These are phyloP conservation scores for Auriscalpium microsporum DNA, from an alignment of 768 basidiomycete genomes.

Conservation along the genomic window DNA sequence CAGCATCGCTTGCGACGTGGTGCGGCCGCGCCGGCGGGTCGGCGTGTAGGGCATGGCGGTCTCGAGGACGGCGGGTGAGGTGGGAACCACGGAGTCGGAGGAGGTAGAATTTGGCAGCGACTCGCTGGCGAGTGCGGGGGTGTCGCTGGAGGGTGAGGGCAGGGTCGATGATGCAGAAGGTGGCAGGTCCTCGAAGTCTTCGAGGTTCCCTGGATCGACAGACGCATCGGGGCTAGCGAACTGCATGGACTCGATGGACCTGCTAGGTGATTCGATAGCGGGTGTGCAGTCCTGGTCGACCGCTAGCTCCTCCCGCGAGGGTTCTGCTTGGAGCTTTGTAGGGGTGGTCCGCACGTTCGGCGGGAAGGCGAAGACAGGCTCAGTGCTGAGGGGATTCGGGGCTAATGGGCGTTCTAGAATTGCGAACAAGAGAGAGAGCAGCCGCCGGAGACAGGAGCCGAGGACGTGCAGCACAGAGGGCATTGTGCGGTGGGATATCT, in stretches of 20 bases:
- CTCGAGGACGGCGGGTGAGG: conserved; percentile 2
- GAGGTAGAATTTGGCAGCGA: conserved; percentile 9
- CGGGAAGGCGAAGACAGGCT: no score
- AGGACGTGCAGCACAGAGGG: no score
- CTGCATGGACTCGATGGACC: no score
- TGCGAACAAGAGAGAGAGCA: conserved; percentile 2
- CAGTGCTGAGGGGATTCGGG: background rate
- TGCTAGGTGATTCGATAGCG: no score
- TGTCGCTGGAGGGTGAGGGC: background rate
- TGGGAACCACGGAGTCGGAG: conserved; percentile 9
- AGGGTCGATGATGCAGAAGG: conserved; percentile 8
- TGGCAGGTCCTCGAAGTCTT: background rate
- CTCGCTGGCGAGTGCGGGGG: conserved; percentile 7
- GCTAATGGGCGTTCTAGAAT: background rate
- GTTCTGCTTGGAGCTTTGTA: no score
- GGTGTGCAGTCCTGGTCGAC: no score
- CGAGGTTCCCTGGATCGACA: no score
- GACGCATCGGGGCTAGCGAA: no score
- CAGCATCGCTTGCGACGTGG: background rate
- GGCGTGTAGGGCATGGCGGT: conserved; percentile 4
- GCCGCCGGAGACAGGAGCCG: conserved; percentile 3
- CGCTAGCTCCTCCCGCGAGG: no score
- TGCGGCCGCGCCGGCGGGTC: conserved; percentile 6
- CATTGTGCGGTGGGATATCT: no score
- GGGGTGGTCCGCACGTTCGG: no score